These are phyloP conservation scores for Eimeria sp. DNA, from an alignment of 169 alveolate species.

Conservation along the genomic window DNA sequence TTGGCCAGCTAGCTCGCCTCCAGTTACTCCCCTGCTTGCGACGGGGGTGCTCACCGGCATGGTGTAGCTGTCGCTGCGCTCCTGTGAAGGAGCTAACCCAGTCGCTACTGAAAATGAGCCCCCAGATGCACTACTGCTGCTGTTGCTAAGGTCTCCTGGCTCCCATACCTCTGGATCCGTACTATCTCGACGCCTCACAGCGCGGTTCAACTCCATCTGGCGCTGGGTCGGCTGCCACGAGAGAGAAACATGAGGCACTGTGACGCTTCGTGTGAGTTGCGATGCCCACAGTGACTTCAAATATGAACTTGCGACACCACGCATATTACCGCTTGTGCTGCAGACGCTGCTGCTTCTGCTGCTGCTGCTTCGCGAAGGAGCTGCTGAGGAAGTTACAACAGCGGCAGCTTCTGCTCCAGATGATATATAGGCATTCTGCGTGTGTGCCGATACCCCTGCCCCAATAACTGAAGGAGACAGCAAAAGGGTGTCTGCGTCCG, in stretches of 20 bases:
- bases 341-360: constrained; percentile 67
- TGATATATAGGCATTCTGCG: constrained; percentile 9
- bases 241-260: not conserved
- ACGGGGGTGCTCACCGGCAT: not conserved
- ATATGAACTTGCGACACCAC: not conserved
- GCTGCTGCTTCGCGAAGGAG: constrained; percentile 62
- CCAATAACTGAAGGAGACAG: not conserved
- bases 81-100: not conserved
- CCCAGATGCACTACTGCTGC: constrained; percentile 11
- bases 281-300: constrained; percentile 37
- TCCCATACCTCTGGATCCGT: not conserved
- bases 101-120: not conserved
- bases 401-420: constrained; percentile 30
- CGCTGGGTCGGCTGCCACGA: constrained; percentile 15
- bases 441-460: not conserved
- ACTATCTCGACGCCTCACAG: not conserved
- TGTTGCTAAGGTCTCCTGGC: not conserved
- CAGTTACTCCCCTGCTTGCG: not conserved
- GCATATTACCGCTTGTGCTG: constrained; percentile 49
- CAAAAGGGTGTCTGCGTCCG: constrained; percentile 24
- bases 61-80: constrained; percentile 6
- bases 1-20: not conserved
- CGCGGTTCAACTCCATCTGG: not conserved
- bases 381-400: not conserved
- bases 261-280: constrained; percentile 2